A percentile compares a stretch with the other conserved stretches of the same genome.
phyloP scores from a whole-genome alignment of 305 asterid genomes.

The Caryopteris hybrid region DNA sequence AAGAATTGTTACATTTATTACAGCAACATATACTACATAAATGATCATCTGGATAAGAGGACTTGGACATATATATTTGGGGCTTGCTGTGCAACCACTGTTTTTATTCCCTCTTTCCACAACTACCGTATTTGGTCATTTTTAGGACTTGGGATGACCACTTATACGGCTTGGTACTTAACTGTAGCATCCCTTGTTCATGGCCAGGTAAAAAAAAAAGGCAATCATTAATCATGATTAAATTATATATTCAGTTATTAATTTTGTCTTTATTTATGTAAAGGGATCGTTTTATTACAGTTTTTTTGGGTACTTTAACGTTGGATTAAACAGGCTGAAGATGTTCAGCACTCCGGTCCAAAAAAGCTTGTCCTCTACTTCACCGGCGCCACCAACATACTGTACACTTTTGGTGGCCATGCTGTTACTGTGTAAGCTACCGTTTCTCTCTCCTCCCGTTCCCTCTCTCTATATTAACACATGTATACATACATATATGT shows the following conservation, averaged over 20 bases:
- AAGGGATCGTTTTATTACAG: not conserved
- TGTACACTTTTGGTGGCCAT: slow-evolving; percentile 94
- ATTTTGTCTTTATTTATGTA: not conserved
- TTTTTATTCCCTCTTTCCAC: slow-evolving; percentile 89
- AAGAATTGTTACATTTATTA: not conserved
- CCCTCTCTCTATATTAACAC: not conserved
- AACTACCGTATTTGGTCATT: slow-evolving; percentile 94
- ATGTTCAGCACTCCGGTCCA: slow-evolving; percentile 74
- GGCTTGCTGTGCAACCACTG: slow-evolving; percentile 95
- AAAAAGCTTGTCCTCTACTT: slow-evolving; percentile 64
- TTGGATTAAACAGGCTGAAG: slow-evolving; percentile 60
- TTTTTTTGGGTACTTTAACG: too few species aligned
- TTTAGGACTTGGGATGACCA: slow-evolving; percentile 91
- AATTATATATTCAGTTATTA: not conserved
- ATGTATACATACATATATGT: not conserved
- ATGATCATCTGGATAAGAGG: slow-evolving; percentile 93
- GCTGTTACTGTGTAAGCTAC: slow-evolving; percentile 91
- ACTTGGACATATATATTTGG: slow-evolving; percentile 98
- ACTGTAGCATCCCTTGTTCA: slow-evolving; percentile 62
- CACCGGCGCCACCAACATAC: slow-evolving; percentile 93
- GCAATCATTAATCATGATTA: too few species aligned
- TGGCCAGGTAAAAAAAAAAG: slow-evolving; percentile 91
- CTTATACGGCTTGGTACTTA: slow-evolving; percentile 93
- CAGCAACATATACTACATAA: slow-evolving; percentile 89
- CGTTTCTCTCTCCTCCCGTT: not conserved